These are phyloP conservation scores for Citrus unshiu DNA, from an alignment of 345 rosid genomes.

Conservation along the genomic window DNA sequence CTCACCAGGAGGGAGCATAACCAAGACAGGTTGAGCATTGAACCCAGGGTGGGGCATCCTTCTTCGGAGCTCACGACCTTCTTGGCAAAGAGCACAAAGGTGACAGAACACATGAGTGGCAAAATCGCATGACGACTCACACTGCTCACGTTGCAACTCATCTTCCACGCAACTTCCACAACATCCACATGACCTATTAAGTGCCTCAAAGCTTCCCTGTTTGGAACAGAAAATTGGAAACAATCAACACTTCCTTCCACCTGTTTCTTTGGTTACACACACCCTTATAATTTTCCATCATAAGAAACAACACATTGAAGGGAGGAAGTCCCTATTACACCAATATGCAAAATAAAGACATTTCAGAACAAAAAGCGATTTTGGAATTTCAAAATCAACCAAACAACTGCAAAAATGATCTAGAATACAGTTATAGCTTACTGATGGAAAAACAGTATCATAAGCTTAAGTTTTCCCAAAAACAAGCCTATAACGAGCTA, in stretches of 20 bases:
- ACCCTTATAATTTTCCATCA: not conserved
- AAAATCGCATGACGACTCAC: slow-evolving; percentile 72
- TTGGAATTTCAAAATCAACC: not conserved
- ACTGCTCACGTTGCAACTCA: slow-evolving; percentile 63
- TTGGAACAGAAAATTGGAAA: not conserved
- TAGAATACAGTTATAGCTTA: not conserved
- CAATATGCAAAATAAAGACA: not conserved
- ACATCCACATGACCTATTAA: slow-evolving; percentile 81
- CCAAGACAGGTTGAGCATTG: slow-evolving; percentile 61
- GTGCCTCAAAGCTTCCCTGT: slow-evolving; percentile 83
- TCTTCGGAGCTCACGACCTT: slow-evolving; percentile 95
- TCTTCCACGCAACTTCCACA: slow-evolving; percentile 73
- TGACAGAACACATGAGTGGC: slow-evolving; percentile 82
- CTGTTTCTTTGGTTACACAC: not conserved
- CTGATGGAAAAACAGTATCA: not conserved
- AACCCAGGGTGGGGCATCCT: slow-evolving; percentile 84
- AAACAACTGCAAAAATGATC: not conserved
- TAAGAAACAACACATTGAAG: not conserved
- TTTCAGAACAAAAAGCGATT: not conserved
- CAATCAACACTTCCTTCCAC: not conserved
- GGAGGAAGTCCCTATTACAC: not conserved
- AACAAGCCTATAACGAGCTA: not conserved
- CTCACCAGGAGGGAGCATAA: slow-evolving; percentile 67
- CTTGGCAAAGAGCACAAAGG: slow-evolving; percentile 89
- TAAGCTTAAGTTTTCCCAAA: not conserved